Percentiles rank a stretch among this genome's conserved stretches.
Conservation (phyloP, 2,329 filamentous ascomycete species). For the Neonectria coccinea region DNA sequence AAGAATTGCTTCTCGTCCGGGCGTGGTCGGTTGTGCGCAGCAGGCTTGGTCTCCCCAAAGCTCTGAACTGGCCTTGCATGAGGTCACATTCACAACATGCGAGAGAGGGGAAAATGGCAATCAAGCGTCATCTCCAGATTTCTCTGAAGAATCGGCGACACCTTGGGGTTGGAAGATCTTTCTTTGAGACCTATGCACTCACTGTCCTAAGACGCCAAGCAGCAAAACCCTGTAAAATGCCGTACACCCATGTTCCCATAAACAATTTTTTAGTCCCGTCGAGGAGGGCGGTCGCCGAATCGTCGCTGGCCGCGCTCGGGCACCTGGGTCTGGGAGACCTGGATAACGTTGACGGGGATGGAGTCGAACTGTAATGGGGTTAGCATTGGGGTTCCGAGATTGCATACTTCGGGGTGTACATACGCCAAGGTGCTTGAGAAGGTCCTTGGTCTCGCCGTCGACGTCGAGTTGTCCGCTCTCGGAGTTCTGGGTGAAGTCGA, state of each 20-base stretch:
- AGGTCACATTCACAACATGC: slow-evolving; percentile 47
- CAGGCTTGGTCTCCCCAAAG: slow-evolving; percentile 25
- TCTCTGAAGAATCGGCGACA: slow-evolving; percentile 84
- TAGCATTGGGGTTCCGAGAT: slow-evolving; percentile 38
- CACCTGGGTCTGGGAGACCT: slow-evolving; percentile 88
- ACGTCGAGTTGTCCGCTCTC: slow-evolving; percentile 95
- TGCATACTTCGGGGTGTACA: slow-evolving; percentile 57
- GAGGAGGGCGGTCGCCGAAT: slow-evolving; percentile 73
- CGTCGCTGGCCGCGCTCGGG: slow-evolving; percentile 82
- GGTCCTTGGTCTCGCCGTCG: slow-evolving; percentile 97
- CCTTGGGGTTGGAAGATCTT: slow-evolving; percentile 75
- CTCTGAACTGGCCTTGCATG: slow-evolving; percentile 37
- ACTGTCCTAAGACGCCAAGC: slow-evolving; percentile 69
- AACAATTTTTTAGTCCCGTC: slow-evolving; percentile 52
- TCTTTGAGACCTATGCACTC: slow-evolving; percentile 70
- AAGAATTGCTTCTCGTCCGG: slow-evolving; percentile 3
- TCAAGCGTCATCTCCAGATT: slow-evolving; percentile 84
- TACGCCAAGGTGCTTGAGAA: slow-evolving; percentile 99
- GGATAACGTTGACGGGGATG: slow-evolving; percentile 95
- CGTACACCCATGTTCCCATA: slow-evolving; percentile 55
- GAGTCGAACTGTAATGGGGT: slow-evolving; percentile 82
- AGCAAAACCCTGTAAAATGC: slow-evolving; percentile 59
- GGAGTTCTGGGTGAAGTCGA: slow-evolving; percentile 96
- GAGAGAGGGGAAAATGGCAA: slow-evolving; percentile 73
- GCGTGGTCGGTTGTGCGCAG: slow-evolving; percentile 12